Percentiles rank a stretch among this genome's conserved stretches.
phyloP scores from a whole-genome alignment of 2,329 filamentous ascomycete species.

The Diplodia corticola region DNA sequence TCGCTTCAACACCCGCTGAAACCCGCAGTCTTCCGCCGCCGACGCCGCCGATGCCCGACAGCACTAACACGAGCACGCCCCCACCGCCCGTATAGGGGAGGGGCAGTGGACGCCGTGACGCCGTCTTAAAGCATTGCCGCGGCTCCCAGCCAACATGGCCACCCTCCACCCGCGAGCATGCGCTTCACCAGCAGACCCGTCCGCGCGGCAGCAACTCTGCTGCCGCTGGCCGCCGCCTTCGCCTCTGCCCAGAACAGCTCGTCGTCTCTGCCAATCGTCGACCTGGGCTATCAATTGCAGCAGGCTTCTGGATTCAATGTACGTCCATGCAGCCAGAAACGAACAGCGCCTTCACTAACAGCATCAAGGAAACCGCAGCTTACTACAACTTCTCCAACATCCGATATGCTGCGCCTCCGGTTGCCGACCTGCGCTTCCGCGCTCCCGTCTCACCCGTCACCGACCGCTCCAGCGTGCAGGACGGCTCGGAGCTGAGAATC shows the following conservation, averaged over 20 bases:
- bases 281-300: slow-evolving; percentile 20
- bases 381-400: slow-evolving; percentile 60
- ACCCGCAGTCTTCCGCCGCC: neutral
- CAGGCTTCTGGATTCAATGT: slow-evolving; percentile 15
- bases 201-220: neutral
- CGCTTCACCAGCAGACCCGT: neutral
- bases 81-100: neutral
- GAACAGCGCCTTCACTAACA: slow-evolving; percentile 21
- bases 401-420: slow-evolving; percentile 56
- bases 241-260: neutral
- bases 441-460: slow-evolving; percentile 47
- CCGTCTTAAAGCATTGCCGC: neutral
- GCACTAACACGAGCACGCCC: too few relatives aligned
- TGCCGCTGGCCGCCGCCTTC: neutral
- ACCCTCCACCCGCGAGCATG: neutral
- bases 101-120: neutral
- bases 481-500: slow-evolving; percentile 39
- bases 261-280: neutral
- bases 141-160: neutral
- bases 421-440: slow-evolving; percentile 54
- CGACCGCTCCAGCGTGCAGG: slow-evolving; percentile 50
- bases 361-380: slow-evolving; percentile 40
- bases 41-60: too few relatives aligned
- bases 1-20: too few relatives aligned
- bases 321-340: neutral